Base-by-base conservation (phyloP, 495 filamentous ascomycete genomes). In the Monascus purpureus region DNA sequence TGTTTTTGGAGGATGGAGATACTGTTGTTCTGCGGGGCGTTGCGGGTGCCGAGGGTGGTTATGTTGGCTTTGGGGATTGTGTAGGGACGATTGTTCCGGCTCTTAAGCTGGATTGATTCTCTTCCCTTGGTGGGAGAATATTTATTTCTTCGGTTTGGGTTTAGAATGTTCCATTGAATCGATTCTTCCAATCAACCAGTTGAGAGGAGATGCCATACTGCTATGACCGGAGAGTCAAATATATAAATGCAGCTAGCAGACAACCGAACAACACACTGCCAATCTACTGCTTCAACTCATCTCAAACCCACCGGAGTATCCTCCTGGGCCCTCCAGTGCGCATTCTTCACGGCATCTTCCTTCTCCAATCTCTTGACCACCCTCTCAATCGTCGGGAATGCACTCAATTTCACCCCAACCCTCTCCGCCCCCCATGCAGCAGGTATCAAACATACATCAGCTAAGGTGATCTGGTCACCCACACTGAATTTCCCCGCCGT, bases 1-100 rank as follows among this genome's bases (percentile, higher is more conserved):
- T 59, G 24, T 94, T 87, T 49, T 55, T 96, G 27, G 70, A 83
- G 50, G 87, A 96, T 50, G 86, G 86, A 1, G 88, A 96, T 46
- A 75, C 64, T 2, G 58, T 94, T 18, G 71, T 67, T 9, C 60
- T 96, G 9, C 65, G 70, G 8, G 88, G 86, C 1, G 63, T 61
- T 14, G 80, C 73, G 35, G 72, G 72, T 1, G 63, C 66, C 14
- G 66, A 68, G 8, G 74, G 74, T 1, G 63, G 47, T 33, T 65
- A 65, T 32, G 77, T 88, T 16, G 82, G 82, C 0, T 88, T 85
- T 49, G 82, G 82, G 6, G 69, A 75, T 35, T 84, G 80, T 42
- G 51, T 52, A 15, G 82, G 79, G 14, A 65, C 52, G 8, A 64
- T 80, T 35, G 42, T 72, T 29, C 62, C 64, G 4, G 50, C 68